Conservation (phyloP, 495 filamentous ascomycete species). For the Cudoniella acicularis region DNA sequence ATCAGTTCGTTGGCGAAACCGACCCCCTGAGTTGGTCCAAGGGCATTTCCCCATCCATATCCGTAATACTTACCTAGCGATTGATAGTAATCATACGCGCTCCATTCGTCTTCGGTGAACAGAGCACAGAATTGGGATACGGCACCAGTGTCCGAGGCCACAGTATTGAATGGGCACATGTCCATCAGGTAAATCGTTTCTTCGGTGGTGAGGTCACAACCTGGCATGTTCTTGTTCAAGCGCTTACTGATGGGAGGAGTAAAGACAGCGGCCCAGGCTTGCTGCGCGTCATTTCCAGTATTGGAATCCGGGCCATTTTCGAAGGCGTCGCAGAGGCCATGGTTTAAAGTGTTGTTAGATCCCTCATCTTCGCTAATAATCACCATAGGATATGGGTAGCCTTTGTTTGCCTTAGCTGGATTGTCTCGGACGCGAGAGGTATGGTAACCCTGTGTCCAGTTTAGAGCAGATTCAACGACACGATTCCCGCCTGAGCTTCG, state of each 20-base stretch:
- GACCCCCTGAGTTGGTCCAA: constrained; percentile 77
- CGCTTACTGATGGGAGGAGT: constrained; percentile 56
- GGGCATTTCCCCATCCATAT: constrained; percentile 66
- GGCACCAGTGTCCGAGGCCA: constrained; percentile 44
- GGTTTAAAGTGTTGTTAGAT: constrained; percentile 75
- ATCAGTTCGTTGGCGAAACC: constrained; percentile 83
- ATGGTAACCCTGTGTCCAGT: constrained; percentile 71
- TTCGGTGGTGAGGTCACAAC: constrained; percentile 51
- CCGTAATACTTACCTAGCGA: constrained; percentile 78
- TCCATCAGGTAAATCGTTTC: constrained; percentile 75
- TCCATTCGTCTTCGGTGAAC: constrained; percentile 68
- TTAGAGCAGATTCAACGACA: constrained; percentile 68
- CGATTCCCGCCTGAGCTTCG: constrained; percentile 66
- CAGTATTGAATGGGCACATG: constrained; percentile 76
- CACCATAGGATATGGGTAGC: constrained; percentile 54
- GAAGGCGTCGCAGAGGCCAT: constrained; percentile 64
- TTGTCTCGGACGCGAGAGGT: constrained; percentile 46
- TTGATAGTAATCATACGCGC: constrained; percentile 71
- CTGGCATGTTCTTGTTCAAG: constrained; percentile 58
- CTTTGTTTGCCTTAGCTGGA: constrained; percentile 22
- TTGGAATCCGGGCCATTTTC: constrained; percentile 37
- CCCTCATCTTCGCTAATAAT: constrained; percentile 58
- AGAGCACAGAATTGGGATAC: constrained; percentile 66
- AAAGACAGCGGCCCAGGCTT: constrained; percentile 53
- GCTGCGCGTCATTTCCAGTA: constrained; percentile 46